These are phyloP conservation scores for Fraxinus angustifolia DNA, from an alignment of 305 asterid genomes.

Conservation along the genomic window DNA sequence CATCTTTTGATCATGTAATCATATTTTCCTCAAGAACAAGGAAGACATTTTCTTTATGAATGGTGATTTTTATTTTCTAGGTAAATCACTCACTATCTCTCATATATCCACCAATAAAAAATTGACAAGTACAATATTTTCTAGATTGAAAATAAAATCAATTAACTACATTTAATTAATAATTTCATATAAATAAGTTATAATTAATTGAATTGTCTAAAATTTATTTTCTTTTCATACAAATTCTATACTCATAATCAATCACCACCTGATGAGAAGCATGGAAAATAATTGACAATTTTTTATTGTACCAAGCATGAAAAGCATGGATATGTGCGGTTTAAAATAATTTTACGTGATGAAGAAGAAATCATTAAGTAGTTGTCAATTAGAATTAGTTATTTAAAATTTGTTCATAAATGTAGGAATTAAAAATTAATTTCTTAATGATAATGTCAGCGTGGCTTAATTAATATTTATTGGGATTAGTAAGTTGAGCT, in stretches of 20 bases:
- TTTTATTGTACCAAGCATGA: neutral
- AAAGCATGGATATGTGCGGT: neutral
- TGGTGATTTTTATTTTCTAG: too few species aligned
- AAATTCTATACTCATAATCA: neutral
- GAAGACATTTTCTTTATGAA: too few species aligned
- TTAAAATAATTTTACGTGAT: neutral
- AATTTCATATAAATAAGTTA: too few species aligned
- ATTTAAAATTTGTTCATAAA: neutral
- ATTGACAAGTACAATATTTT: neutral
- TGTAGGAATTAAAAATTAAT: neutral
- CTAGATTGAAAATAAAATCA: neutral
- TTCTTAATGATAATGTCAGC: neutral
- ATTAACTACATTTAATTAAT: too few species aligned
- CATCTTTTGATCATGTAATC: neutral
- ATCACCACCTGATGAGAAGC: neutral
- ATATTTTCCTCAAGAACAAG: too few species aligned
- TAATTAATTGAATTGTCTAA: neutral
- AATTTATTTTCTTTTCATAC: neutral
- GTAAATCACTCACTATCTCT: neutral
- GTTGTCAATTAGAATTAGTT: neutral
- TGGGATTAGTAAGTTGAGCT: constrained; percentile 10
- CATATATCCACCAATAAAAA: neutral
- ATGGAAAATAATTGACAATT: neutral
- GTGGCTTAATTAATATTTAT: neutral
- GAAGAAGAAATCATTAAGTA: neutral